phyloP scores from a whole-genome alignment of 2,329 filamentous ascomycete genomes.

The Xylariaceae sp. region DNA sequence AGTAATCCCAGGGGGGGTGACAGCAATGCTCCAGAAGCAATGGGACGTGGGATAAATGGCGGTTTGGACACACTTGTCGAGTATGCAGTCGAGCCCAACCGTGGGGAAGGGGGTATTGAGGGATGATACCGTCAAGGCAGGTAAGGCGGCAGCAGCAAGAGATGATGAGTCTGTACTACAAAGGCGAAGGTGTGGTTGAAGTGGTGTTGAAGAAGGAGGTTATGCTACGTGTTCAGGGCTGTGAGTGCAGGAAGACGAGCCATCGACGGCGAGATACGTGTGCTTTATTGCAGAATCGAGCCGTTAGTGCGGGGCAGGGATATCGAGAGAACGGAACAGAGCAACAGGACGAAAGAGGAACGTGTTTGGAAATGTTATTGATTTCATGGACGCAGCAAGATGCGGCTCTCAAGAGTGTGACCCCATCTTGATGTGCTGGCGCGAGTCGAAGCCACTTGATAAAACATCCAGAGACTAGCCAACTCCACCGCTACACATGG shows the following conservation, averaged over 20 bases:
- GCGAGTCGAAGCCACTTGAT: slow-evolving; percentile 79
- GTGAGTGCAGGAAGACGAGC: slow-evolving; percentile 47
- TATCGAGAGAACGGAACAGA: slow-evolving; percentile 40
- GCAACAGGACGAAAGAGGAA: slow-evolving; percentile 33
- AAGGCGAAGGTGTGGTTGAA: slow-evolving; percentile 34
- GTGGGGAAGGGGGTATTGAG: slow-evolving; percentile 35
- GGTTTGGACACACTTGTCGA: slow-evolving; percentile 23
- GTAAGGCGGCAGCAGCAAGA: slow-evolving; percentile 32
- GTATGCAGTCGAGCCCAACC: slow-evolving; percentile 56
- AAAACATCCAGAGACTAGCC: slow-evolving; percentile 59
- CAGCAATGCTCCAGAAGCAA: slow-evolving; percentile 24
- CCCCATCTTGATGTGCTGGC: slow-evolving; percentile 86
- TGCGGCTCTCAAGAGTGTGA: slow-evolving; percentile 66
- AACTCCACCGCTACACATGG: slow-evolving; percentile 58
- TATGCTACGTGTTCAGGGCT: slow-evolving; percentile 46
- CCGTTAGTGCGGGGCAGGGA: slow-evolving; percentile 49
- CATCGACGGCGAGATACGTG: slow-evolving; percentile 58
- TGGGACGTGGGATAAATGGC: slow-evolving; percentile 27
- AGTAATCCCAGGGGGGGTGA: slow-evolving; percentile 24
- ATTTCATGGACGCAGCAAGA: slow-evolving; percentile 56
- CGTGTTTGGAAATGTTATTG: slow-evolving; percentile 31
- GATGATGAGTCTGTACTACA: slow-evolving; percentile 36
- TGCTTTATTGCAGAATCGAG: slow-evolving; percentile 60
- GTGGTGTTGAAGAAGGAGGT: slow-evolving; percentile 39
- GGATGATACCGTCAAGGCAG: slow-evolving; percentile 31